A percentile compares a stretch with the other conserved stretches of the same genome.
Evolutionary conservation across 1,284 basidiomycete genomes (phyloP).

Genomic region (Ustilago esculenta): DNA sequence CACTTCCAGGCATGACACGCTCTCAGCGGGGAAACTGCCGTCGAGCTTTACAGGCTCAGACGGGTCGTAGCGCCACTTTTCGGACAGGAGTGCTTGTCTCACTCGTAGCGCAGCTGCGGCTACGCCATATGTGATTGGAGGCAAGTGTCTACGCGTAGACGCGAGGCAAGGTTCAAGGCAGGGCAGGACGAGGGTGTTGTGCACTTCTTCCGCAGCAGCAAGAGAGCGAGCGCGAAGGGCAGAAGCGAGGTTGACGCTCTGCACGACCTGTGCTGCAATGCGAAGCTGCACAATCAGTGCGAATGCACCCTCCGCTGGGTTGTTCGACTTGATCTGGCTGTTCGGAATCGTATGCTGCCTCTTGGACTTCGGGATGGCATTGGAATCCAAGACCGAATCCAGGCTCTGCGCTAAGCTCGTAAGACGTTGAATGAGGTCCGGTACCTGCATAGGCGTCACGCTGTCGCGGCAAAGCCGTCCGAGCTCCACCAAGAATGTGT

Average conservation of each 20-base stretch:
- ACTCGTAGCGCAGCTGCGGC: slow-evolving; percentile 36
- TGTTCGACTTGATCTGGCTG: slow-evolving; percentile 2
- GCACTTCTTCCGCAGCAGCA: slow-evolving; percentile 35
- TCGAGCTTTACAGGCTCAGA: slow-evolving; percentile 43
- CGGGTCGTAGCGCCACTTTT: slow-evolving; percentile 43
- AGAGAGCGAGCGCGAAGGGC: slow-evolving; percentile 27
- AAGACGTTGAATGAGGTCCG: slow-evolving; percentile 23
- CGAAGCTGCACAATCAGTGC: slow-evolving; percentile 20
- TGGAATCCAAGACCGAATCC: not conserved
- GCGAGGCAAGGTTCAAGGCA: slow-evolving; percentile 24
- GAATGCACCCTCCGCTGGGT: not conserved
- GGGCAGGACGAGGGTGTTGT: slow-evolving; percentile 26
- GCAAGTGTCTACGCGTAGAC: not conserved
- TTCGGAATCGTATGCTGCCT: slow-evolving; percentile 15
- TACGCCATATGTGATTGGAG: slow-evolving; percentile 7
- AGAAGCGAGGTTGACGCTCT: slow-evolving; percentile 29
- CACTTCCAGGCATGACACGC: slow-evolving; percentile 21
- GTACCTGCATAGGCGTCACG: slow-evolving; percentile 36
- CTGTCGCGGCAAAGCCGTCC: slow-evolving; percentile 33
- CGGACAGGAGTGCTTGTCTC: slow-evolving; percentile 26
- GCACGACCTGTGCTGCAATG: slow-evolving; percentile 28
- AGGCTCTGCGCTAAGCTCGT: slow-evolving; percentile 3
- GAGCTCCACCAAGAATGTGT: slow-evolving; percentile 31
- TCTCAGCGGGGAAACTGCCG: slow-evolving; percentile 32
- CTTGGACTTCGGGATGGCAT: slow-evolving; percentile 11